Percentiles rank a stretch among this genome's conserved stretches.
These are phyloP conservation scores for Athelia psychrophila DNA, from an alignment of 1,284 basidiomycete genomes.

Conservation along the genomic window DNA sequence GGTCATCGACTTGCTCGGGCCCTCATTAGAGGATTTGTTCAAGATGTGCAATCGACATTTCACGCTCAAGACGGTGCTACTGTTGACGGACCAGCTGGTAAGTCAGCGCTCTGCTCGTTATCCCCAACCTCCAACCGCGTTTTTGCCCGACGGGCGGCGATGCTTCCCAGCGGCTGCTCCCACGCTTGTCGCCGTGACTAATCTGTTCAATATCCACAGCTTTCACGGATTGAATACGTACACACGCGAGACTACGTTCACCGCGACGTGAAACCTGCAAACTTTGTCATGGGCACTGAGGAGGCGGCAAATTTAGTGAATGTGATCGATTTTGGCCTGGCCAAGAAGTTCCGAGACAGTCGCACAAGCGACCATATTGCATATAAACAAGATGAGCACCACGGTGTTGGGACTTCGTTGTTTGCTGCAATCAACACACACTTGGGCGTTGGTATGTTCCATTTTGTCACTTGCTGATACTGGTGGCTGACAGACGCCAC, in stretches of 20 bases:
- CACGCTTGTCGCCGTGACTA: conserved; percentile 3
- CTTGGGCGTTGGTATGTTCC: conserved; percentile 72
- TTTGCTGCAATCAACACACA: conserved; percentile 97
- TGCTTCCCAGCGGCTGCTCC: conserved; percentile 4
- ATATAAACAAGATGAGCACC: conserved; percentile 88
- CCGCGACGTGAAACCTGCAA: conserved; percentile 95
- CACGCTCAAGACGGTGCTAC: conserved; percentile 88
- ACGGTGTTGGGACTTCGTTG: conserved; percentile 88
- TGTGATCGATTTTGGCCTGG: conserved; percentile 96
- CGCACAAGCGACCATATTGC: conserved; percentile 88
- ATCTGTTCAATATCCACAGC: conserved; percentile 33
- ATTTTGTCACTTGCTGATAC: not conserved
- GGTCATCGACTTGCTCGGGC: conserved; percentile 94
- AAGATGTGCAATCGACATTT: conserved; percentile 94
- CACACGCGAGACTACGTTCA: conserved; percentile 79
- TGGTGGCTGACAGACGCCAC: conserved; percentile 1
- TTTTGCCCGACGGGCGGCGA: conserved; percentile 1
- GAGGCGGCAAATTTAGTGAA: conserved; percentile 66
- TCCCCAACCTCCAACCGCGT: conserved; percentile 3
- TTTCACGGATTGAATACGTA: conserved; percentile 74
- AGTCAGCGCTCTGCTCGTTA: conserved; percentile 24
- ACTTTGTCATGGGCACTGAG: conserved; percentile 81
- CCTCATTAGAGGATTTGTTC: conserved; percentile 93
- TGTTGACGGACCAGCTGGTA: conserved; percentile 91
- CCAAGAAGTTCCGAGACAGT: conserved; percentile 92